Evolutionary conservation across 495 filamentous ascomycete species (phyloP), one percentile per base, ranked within the genome.

Genomic region (Aspergillus olivimuriae): DNA sequence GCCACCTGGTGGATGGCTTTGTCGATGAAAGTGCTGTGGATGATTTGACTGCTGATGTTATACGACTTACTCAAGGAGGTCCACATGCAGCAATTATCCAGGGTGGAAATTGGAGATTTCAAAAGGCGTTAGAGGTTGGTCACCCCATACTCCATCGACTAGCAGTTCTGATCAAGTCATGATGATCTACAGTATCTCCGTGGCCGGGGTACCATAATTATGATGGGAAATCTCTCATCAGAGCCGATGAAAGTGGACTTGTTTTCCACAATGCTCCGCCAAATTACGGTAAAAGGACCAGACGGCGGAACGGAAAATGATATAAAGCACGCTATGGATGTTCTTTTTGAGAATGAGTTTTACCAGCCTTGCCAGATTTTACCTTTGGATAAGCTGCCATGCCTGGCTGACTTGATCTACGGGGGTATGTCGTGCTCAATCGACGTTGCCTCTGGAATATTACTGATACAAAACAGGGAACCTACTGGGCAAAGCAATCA

Each of bases 291-390:
- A 69, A 84, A 82, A 65, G 87, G 87, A 23, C 80, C 75, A 38
- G 89, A 89, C 56, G 86, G 90, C 47, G 86, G 86, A 36, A 89
- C 86, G 64, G 72, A 84, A 36, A 72, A 80, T 50, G 87, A 92
- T 53, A 82, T 75, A 0, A 68, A 77, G 24, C 86, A 92, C 62
- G 86, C 86, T 9, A 62, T 91, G 45, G 85, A 89, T 48, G 89
- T 90, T 69, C 88, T 75, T 69, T 52, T 72, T 16, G 65, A 81
- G 4, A 16, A 14, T 9, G 26, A 12, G 15, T 8, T 44, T 14
- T 6, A 16, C 2, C 11, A 35, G 5, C 41, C 14, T n/a, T 36
- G n/a, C 20, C n/a, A 36, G 14, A 20, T 44, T 16, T 2, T 16
- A 2, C 10, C 21, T 18, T 17, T 44, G 16, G 20, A 19, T 2